Evolutionary conservation across 192 early-diverging fungal genomes (phyloP).

Genomic region (Allomyces arbusculus): DNA sequence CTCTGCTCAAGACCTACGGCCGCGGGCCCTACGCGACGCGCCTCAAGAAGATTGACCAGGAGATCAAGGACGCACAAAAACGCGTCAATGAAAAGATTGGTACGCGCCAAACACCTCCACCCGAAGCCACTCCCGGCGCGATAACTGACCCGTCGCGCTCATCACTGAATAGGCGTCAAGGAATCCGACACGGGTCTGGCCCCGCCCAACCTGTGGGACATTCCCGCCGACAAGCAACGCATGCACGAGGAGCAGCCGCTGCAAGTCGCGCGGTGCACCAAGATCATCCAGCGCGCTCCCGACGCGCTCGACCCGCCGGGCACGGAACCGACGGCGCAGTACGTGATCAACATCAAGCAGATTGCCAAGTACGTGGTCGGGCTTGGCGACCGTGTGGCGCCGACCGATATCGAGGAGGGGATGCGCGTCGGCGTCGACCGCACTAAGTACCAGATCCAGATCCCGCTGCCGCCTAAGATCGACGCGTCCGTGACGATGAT

Average conservation of each 20-base stretch:
- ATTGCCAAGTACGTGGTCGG: constrained; percentile 99
- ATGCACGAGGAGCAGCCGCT: constrained; percentile 89
- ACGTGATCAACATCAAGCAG: constrained; percentile 96
- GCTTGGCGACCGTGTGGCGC: constrained; percentile 83
- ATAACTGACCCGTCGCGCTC: not conserved
- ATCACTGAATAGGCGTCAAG: constrained; percentile 51
- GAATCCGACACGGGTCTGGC: constrained; percentile 96
- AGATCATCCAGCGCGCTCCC: constrained; percentile 86
- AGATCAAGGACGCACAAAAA: constrained; percentile 96
- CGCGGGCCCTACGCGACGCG: constrained; percentile 95
- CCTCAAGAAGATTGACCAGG: constrained; percentile 76
- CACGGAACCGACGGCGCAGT: constrained; percentile 39
- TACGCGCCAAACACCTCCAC: constrained; percentile 3
- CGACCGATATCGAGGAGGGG: constrained; percentile 98
- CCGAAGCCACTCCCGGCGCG: not conserved
- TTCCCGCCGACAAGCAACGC: constrained; percentile 94
- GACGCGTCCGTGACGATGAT: constrained; percentile 99
- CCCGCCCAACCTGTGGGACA: constrained; percentile 95
- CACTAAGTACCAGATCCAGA: constrained; percentile 96
- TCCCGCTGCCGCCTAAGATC: constrained; percentile 95
- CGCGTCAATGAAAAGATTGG: constrained; percentile 98
- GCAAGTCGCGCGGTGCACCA: constrained; percentile 92
- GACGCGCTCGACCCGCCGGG: constrained; percentile 21
- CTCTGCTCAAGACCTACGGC: constrained; percentile 83
- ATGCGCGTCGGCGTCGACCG: constrained; percentile 98